phyloP scores from a whole-genome alignment of 176 grass and related monocot genomes.

The Calamus simplicifolius region DNA sequence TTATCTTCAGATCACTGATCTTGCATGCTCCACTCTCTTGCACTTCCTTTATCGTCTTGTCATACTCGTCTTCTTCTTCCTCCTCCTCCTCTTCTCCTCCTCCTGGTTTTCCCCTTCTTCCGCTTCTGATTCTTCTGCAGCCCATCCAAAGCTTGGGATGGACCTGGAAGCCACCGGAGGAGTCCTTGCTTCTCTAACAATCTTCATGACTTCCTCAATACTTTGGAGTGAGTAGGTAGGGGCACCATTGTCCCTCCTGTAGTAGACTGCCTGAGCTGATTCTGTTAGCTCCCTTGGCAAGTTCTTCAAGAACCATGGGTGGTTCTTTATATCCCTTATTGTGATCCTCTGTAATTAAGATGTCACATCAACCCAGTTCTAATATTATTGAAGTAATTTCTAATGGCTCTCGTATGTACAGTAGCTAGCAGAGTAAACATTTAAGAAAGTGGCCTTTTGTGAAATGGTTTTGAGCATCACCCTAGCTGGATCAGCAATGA shows the following conservation, averaged over 20 bases:
- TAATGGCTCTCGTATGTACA: neutral
- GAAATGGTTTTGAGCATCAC: constrained; percentile 29
- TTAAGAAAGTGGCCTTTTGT: neutral
- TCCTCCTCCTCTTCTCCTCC: constrained; percentile 5
- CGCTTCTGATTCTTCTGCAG: constrained; percentile 18
- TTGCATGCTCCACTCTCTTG: constrained; percentile 59
- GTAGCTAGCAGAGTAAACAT: too few species aligned
- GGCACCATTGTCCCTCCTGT: constrained; percentile 27
- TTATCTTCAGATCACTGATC: constrained; percentile 42
- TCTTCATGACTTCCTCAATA: constrained; percentile 62
- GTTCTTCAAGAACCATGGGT: constrained; percentile 84
- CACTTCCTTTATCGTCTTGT: constrained; percentile 48
- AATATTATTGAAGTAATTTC: neutral
- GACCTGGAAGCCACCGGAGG: constrained; percentile 27
- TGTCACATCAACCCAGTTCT: constrained; percentile 1
- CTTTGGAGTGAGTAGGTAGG: constrained; percentile 55
- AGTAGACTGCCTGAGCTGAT: constrained; percentile 59
- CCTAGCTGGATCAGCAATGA: constrained; percentile 41
- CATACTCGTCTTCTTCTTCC: constrained; percentile 53
- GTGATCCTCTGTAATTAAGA: constrained; percentile 54
- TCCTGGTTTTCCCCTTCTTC: constrained; percentile 11
- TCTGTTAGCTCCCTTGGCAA: constrained; percentile 78
- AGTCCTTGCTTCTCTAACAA: constrained; percentile 64
- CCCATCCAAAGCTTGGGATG: constrained; percentile 39
- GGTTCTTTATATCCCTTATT: constrained; percentile 66